Conservation (phyloP, 2,329 filamentous ascomycete genomes). For the Aureobasidium sp. region DNA sequence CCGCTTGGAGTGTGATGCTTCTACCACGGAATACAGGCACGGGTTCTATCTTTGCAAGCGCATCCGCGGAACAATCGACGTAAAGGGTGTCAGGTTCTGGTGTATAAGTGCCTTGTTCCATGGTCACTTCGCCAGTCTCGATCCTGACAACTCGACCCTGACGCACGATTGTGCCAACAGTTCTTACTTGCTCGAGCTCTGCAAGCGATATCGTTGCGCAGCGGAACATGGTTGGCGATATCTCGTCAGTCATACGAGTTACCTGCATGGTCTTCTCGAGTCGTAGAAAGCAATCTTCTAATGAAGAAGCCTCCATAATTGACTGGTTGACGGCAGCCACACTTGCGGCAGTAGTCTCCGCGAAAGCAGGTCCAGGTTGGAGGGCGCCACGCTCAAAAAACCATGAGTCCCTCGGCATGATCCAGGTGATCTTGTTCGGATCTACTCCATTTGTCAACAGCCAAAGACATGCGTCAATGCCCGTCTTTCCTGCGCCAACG, state of each 20-base stretch:
- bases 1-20: neutral
- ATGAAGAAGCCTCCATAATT: neutral
- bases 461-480: neutral
- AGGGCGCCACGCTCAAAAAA: neutral
- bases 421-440: neutral
- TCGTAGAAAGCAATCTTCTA: neutral
- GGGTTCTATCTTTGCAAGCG: neutral
- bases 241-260: neutral
- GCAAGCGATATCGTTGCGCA: neutral
- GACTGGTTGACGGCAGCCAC: too few species aligned
- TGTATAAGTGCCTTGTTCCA: neutral
- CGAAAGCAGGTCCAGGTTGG: neutral
- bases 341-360: neutral
- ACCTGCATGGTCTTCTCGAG: neutral
- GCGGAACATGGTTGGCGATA: neutral
- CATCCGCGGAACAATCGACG: neutral
- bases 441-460: neutral
- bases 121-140: neutral
- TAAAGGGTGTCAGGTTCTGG: neutral
- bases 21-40: neutral
- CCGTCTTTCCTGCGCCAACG: neutral
- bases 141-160: neutral
- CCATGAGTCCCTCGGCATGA: neutral
- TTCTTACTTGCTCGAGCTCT: neutral
- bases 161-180: neutral